Conservation (phyloP, 1,139 yeast genomes). For the Hansenula lynferdii region DNA sequence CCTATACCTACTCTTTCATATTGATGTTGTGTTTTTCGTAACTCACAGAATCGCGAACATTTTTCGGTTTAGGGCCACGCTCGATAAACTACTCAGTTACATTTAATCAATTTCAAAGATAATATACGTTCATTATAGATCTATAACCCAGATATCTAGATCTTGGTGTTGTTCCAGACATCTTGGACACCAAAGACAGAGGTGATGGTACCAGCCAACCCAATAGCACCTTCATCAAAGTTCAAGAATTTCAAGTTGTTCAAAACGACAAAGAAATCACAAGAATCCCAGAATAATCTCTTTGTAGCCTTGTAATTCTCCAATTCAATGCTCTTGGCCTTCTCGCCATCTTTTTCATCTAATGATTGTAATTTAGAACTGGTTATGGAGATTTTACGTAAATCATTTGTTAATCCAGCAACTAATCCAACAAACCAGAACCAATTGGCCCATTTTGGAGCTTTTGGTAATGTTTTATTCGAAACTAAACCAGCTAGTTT, state of each 20-base stretch:
- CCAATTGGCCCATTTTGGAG: constrained; percentile 43
- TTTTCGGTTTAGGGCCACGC: no score
- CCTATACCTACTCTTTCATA: no score
- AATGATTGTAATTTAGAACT: constrained; percentile 23
- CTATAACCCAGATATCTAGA: no score
- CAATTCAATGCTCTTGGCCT: constrained; percentile 22
- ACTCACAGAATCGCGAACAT: no score
- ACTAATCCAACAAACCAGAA: constrained; percentile 77
- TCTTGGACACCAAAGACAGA: constrained; percentile 75
- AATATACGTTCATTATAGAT: no score
- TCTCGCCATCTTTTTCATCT: constrained; percentile 22
- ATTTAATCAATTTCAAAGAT: no score
- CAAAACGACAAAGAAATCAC: constrained; percentile 74
- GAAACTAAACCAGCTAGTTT: constrained; percentile 39
- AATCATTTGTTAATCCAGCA: constrained; percentile 56
- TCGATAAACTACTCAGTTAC: no score
- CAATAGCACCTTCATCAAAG: constrained; percentile 76
- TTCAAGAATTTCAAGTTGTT: constrained; percentile 59
- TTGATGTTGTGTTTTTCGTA: not conserved
- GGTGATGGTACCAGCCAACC: constrained; percentile 81
- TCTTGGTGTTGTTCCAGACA: constrained; percentile 36
- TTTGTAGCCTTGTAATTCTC: constrained; percentile 46
- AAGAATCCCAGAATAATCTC: constrained; percentile 72
- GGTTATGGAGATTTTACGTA: constrained; percentile 40
- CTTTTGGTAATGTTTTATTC: constrained; percentile 29